Percentiles rank a stretch among this genome's conserved stretches.
Conservation (phyloP, 2,329 filamentous ascomycete genomes). For the Claviceps lovelessii region DNA sequence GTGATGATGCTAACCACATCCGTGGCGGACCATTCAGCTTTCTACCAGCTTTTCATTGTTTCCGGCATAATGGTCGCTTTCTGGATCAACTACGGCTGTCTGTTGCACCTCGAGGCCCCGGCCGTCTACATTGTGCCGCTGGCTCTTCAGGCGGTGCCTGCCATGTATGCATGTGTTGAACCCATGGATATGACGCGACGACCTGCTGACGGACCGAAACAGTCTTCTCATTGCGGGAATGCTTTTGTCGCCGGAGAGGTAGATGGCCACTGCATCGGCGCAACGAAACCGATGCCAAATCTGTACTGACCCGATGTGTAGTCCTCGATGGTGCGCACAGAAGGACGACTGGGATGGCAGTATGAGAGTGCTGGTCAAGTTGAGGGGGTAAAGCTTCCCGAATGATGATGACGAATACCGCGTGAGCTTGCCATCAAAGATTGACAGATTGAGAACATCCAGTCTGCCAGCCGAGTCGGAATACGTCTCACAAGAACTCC, state of each 20-base stretch:
- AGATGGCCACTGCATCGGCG: background rate
- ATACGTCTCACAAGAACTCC: slow-evolving; percentile 44
- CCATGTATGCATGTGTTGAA: slow-evolving; percentile 24
- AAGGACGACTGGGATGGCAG: slow-evolving; percentile 55
- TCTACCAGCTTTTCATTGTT: slow-evolving; percentile 37
- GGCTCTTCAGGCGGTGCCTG: slow-evolving; percentile 49
- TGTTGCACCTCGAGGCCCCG: slow-evolving; percentile 30
- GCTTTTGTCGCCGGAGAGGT: slow-evolving; percentile 40
- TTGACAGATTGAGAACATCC: background rate
- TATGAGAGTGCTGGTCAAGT: slow-evolving; percentile 35
- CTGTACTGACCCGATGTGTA: slow-evolving; percentile 21
- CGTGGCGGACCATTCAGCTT: slow-evolving; percentile 13
- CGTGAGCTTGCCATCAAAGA: too few relatives aligned
- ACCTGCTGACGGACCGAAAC: background rate
- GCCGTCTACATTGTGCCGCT: slow-evolving; percentile 47
- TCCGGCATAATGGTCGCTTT: slow-evolving; percentile 29
- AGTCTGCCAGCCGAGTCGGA: slow-evolving; percentile 38
- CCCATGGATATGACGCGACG: too few relatives aligned
- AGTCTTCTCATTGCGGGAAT: slow-evolving; percentile 44
- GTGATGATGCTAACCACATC: background rate
- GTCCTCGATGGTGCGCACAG: slow-evolving; percentile 53
- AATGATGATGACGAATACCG: background rate
- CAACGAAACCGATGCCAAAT: background rate
- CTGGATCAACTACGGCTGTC: slow-evolving; percentile 39
- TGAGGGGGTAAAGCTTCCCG: slow-evolving; percentile 22